These are phyloP conservation scores for Lonicera japonica DNA, from an alignment of 129 eudicot genomes.

Conservation along the genomic window DNA sequence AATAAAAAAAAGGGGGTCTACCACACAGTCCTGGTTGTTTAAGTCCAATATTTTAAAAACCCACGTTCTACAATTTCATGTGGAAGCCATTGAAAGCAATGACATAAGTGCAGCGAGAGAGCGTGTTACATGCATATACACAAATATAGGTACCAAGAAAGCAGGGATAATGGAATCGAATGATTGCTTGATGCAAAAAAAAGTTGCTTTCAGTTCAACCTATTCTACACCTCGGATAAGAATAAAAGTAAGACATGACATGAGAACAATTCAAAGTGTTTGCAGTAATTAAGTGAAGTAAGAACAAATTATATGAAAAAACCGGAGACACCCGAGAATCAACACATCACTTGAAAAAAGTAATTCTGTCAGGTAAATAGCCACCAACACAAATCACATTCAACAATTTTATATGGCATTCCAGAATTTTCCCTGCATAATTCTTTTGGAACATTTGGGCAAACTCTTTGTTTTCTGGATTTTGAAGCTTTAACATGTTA, in stretches of 20 bases:
- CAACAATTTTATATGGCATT: too few species aligned
- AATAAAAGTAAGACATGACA: too few species aligned
- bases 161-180: neutral
- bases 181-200: too few species aligned
- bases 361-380: too few species aligned
- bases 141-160: neutral
- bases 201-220: neutral
- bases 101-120: neutral
- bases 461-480: too few species aligned
- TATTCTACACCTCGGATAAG: neutral
- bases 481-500: too few species aligned
- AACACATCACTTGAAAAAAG: neutral
- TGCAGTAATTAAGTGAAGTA: neutral
- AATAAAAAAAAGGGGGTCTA: conserved; percentile 37
- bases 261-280: neutral
- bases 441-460: too few species aligned
- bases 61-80: conserved; percentile 6
- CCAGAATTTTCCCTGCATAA: too few species aligned
- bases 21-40: conserved; percentile 13
- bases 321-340: neutral
- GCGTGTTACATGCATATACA: too few species aligned
- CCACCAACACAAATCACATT: too few species aligned
- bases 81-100: neutral
- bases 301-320: neutral
- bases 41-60: conserved; percentile 17